Percentiles rank a stretch among this genome's conserved stretches.
Evolutionary conservation across 148 eudicot species (phyloP).

Genomic region (Fagopyrum esculentum): DNA sequence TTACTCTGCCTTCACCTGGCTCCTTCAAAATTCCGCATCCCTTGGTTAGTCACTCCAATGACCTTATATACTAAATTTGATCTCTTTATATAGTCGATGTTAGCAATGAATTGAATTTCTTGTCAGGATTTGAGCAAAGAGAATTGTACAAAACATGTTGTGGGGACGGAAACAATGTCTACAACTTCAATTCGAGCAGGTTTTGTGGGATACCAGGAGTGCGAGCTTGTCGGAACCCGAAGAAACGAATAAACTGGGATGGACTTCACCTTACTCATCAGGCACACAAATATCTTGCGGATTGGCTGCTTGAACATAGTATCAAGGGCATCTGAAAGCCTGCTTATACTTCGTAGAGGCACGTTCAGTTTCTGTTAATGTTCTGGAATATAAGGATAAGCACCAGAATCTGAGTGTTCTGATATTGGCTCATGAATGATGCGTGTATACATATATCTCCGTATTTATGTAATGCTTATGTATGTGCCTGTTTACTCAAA

Average conservation of each 20-base stretch:
- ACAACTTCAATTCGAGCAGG: constrained; percentile 6
- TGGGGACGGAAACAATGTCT: constrained; percentile 17
- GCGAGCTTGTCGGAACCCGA: constrained; percentile 17
- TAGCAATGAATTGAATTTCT: not conserved
- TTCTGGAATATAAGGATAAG: not conserved
- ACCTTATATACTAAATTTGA: no score
- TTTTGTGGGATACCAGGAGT: constrained; percentile 13
- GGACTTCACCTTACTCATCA: constrained; percentile 25
- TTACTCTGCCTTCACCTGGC: constrained; percentile 8
- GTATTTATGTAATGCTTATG: no score
- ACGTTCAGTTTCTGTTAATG: not conserved
- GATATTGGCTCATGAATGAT: not conserved
- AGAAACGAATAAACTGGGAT: constrained; percentile 19
- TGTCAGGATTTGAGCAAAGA: constrained; percentile 14
- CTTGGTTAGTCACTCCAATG: not conserved
- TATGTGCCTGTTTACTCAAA: no score
- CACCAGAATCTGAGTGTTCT: not conserved
- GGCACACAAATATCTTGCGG: constrained; percentile 11
- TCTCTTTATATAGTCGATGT: no score
- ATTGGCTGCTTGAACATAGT: constrained; percentile 1
- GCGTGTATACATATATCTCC: not conserved
- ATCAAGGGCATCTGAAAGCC: not conserved
- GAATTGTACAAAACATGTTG: constrained; percentile 19
- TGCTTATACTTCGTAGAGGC: not conserved
- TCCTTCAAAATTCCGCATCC: not conserved